phyloP scores from a whole-genome alignment of 2,329 filamentous ascomycete species.

The Ceratocystis lukuohia region DNA sequence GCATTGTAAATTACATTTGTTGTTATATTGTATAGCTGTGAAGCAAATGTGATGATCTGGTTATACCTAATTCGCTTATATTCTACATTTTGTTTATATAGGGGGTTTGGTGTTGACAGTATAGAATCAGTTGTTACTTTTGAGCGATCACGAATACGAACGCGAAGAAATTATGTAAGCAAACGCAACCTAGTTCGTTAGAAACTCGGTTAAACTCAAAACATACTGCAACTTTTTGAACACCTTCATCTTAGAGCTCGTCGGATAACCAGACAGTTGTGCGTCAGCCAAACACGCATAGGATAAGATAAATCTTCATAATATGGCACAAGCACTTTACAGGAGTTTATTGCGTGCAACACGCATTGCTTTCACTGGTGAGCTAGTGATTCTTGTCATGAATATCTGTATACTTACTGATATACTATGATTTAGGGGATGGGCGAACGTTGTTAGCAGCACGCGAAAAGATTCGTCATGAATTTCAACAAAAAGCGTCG shows the following conservation, averaged over 20 bases:
- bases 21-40: too few relatives aligned
- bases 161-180: constrained; percentile 18
- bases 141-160: constrained; percentile 21
- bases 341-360: constrained; percentile 68
- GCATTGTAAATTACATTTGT: too few relatives aligned
- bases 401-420: constrained; percentile 8
- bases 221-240: neutral
- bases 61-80: neutral
- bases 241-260: neutral
- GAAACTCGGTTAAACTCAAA: constrained; percentile 9
- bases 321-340: constrained; percentile 64
- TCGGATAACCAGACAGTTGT: neutral
- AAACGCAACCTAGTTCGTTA: neutral
- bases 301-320: neutral
- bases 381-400: neutral
- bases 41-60: neutral
- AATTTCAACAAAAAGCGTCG: constrained; percentile 55
- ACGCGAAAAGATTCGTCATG: constrained; percentile 54
- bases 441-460: constrained; percentile 54
- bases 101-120: too few relatives aligned
- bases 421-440: constrained; percentile 47
- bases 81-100: neutral
- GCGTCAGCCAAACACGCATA: neutral
- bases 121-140: neutral
- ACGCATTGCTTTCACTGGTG: constrained; percentile 72